phyloP scores from a whole-genome alignment of 73 alveolate species.

The Stentor coeruleus region DNA sequence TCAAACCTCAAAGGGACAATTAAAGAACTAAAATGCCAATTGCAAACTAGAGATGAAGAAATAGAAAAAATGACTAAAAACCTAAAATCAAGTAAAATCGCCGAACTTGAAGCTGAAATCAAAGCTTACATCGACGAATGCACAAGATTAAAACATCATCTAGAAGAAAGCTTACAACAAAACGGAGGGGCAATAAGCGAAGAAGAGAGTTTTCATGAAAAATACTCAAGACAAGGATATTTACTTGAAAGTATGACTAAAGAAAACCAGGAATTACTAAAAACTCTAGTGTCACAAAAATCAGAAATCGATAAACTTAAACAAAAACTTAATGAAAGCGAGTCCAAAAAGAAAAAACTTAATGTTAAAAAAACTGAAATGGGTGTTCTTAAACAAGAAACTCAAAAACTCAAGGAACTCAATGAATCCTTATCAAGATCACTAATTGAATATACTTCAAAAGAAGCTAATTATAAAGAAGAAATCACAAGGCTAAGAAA shows the following conservation, averaged over 20 bases:
- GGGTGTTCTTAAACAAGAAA: background rate
- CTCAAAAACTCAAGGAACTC: background rate
- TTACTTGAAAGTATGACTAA: background rate
- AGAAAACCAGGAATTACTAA: constrained; percentile 8
- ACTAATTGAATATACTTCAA: background rate
- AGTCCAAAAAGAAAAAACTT: background rate
- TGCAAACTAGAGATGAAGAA: constrained; percentile 33
- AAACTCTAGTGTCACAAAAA: background rate
- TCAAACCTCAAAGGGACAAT: background rate
- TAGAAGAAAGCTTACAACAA: constrained; percentile 33
- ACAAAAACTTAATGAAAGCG: background rate
- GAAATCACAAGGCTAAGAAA: background rate
- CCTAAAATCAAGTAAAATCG: constrained; percentile 41
- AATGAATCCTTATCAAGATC: background rate
- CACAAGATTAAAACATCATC: constrained; percentile 42
- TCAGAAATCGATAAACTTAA: background rate
- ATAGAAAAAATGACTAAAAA: constrained; percentile 39
- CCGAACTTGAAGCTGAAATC: constrained; percentile 54
- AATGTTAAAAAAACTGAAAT: background rate
- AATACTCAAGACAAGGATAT: background rate
- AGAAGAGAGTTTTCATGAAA: background rate
- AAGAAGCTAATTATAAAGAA: background rate
- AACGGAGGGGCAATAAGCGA: background rate
- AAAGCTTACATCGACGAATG: constrained; percentile 59
- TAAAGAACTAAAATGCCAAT: background rate